A percentile compares a stretch with the other conserved stretches of the same genome.
phyloP scores from a whole-genome alignment of 805 yeast species.

The Jamesozyma jinghongensis region DNA sequence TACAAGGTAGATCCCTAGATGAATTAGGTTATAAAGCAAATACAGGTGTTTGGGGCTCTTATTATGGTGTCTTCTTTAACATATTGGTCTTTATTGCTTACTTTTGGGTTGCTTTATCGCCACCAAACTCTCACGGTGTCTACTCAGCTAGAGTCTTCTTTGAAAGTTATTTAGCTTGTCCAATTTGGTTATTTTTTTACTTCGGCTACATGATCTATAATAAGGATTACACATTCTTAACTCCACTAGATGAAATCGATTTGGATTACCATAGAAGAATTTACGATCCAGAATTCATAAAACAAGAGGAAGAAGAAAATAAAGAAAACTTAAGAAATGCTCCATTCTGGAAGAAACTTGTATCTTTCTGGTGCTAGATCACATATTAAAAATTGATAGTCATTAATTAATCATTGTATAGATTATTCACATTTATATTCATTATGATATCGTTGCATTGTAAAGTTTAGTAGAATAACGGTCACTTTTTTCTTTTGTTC shows the following conservation, averaged over 20 bases:
- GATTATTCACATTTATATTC: too few species aligned
- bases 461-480: too few species aligned
- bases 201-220: slow-evolving; percentile 42
- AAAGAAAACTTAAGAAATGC: slow-evolving; percentile 16
- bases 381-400: too few species aligned
- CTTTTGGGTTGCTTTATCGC: slow-evolving; percentile 57
- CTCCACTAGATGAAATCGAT: slow-evolving; percentile 34
- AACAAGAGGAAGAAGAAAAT: slow-evolving; percentile 35
- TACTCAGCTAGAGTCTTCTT: slow-evolving; percentile 39
- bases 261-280: slow-evolving; percentile 37
- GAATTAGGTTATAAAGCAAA: slow-evolving; percentile 45
- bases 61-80: slow-evolving; percentile 42
- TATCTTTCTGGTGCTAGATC: slow-evolving; percentile 34
- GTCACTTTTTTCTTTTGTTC: too few species aligned
- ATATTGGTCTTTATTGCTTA: slow-evolving; percentile 45
- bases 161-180: slow-evolving; percentile 44
- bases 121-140: slow-evolving; percentile 36
- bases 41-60: slow-evolving; percentile 43
- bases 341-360: slow-evolving; percentile 28
- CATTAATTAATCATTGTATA: too few species aligned
- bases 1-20: slow-evolving; percentile 37
- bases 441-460: too few species aligned
- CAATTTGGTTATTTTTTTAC: slow-evolving; percentile 37
- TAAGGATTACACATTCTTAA: slow-evolving; percentile 29
- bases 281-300: slow-evolving; percentile 33